Conservation (phyloP, 768 basidiomycete genomes). For the Pulveroboletus sp. region DNA sequence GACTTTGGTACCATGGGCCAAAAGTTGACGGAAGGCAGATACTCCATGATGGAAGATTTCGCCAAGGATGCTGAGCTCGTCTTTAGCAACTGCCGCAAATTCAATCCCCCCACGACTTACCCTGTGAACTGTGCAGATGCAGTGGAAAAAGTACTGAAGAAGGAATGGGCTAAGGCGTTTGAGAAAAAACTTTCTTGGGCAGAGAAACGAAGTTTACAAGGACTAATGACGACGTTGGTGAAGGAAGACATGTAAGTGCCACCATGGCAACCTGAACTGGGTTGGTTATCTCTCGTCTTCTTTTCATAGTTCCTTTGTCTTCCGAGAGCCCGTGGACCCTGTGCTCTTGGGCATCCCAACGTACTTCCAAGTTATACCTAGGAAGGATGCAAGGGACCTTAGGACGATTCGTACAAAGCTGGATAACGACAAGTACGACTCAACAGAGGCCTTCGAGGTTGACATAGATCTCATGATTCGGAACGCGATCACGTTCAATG, state of each 20-base stretch:
- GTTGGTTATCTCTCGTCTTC: background rate
- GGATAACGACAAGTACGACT: slow-evolving; percentile 77
- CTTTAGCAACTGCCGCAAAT: slow-evolving; percentile 84
- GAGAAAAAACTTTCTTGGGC: slow-evolving; percentile 69
- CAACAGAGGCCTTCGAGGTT: slow-evolving; percentile 71
- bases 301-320: slow-evolving; percentile 59
- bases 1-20: slow-evolving; percentile 78
- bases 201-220: slow-evolving; percentile 77
- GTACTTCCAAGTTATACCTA: slow-evolving; percentile 82
- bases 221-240: slow-evolving; percentile 61
- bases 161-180: slow-evolving; percentile 78
- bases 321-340: slow-evolving; percentile 87
- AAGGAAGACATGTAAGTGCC: slow-evolving; percentile 60
- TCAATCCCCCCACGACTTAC: slow-evolving; percentile 81
- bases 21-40: slow-evolving; percentile 64
- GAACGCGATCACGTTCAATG: slow-evolving; percentile 90
- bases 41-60: slow-evolving; percentile 78
- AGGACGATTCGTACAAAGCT: slow-evolving; percentile 75
- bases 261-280: background rate
- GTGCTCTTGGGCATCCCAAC: slow-evolving; percentile 75
- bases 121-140: slow-evolving; percentile 66
- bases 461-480: slow-evolving; percentile 85
- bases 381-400: slow-evolving; percentile 84
- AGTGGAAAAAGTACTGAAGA: slow-evolving; percentile 72
- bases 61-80: slow-evolving; percentile 76